phyloP scores from a whole-genome alignment of 352 stramenopile species.

The Plasmopara halstedii region DNA sequence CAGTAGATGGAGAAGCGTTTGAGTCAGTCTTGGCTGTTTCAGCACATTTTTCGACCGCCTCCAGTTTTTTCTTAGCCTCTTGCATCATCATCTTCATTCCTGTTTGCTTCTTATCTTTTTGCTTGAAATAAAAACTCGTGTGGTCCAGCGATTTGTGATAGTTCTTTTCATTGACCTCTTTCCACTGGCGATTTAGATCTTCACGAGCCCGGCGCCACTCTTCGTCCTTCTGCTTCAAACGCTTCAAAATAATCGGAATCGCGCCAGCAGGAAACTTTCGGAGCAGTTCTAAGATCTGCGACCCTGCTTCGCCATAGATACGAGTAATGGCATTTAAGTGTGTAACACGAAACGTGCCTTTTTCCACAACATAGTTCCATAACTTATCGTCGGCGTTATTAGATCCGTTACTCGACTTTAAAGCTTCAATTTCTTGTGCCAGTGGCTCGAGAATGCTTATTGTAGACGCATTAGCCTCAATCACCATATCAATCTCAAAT shows the following conservation, averaged over 20 bases:
- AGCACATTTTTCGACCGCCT: conserved; percentile 44
- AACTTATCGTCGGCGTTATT: conserved; percentile 62
- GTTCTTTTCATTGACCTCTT: conserved; percentile 96
- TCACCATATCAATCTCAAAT: conserved; percentile 90
- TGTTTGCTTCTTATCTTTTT: conserved; percentile 96
- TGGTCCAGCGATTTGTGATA: conserved; percentile 99
- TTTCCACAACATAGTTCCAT: conserved; percentile 91
- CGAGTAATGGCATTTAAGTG: conserved; percentile 97
- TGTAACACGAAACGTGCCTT: conserved; percentile 91
- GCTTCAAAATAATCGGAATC: conserved; percentile 97
- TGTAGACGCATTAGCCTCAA: conserved; percentile 95
- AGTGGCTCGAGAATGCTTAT: conserved; percentile 95
- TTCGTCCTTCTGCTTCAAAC: conserved; percentile 97
- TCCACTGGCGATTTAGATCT: conserved; percentile 96
- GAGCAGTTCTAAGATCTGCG: conserved; percentile 91
- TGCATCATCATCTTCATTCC: conserved; percentile 92
- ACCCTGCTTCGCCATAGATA: conserved; percentile 95
- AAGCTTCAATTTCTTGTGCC: conserved; percentile 88
- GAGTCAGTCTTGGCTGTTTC: conserved; percentile 22
- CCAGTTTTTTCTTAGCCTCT: conserved; percentile 80
- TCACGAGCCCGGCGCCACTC: conserved; percentile 93
- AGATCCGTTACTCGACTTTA: conserved; percentile 64
- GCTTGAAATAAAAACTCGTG: conserved; percentile 98
- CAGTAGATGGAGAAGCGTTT: conserved; percentile 16
- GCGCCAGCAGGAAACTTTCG: conserved; percentile 94